phyloP scores from a whole-genome alignment of 371 early-diverging fungal species.

The Mortierella sp. region DNA sequence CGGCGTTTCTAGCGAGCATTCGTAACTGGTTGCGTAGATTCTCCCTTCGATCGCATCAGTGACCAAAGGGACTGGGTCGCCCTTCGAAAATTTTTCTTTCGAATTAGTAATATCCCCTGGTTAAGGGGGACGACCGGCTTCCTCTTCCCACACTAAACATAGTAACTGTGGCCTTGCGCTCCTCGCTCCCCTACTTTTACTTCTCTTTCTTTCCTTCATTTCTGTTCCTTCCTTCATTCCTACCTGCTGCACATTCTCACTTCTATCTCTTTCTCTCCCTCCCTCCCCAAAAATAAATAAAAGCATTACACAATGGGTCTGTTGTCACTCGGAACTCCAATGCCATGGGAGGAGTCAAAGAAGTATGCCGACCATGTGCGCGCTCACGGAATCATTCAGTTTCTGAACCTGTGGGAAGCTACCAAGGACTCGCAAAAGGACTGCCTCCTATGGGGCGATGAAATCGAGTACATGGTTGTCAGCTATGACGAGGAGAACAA shows the following conservation, averaged over 20 bases:
- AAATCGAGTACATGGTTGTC: constrained; percentile 96
- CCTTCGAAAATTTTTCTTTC: neutral
- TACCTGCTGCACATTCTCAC: neutral
- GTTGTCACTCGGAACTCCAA: constrained; percentile 94
- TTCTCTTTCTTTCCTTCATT: constrained; percentile 9
- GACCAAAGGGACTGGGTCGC: neutral
- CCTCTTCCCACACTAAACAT: too few relatives aligned
- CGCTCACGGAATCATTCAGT: constrained; percentile 94
- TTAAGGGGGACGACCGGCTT: neutral
- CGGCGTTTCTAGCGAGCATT: too few relatives aligned
- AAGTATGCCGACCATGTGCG: constrained; percentile 90
- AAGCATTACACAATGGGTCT: constrained; percentile 83
- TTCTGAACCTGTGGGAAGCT: constrained; percentile 87
- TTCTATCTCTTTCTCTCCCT: neutral
- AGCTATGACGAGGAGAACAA: constrained; percentile 79
- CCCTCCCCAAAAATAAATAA: neutral
- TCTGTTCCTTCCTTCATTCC: neutral
- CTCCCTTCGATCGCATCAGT: neutral
- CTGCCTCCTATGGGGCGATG: constrained; percentile 95
- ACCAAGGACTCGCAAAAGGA: constrained; percentile 84
- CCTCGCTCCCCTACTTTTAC: constrained; percentile 35
- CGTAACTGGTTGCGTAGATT: neutral
- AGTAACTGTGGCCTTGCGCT: too few relatives aligned
- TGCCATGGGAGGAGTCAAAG: constrained; percentile 93
- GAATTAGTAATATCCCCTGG: constrained; percentile 13